phyloP scores from a whole-genome alignment of 768 basidiomycete species.

The Amanita muscaria region DNA sequence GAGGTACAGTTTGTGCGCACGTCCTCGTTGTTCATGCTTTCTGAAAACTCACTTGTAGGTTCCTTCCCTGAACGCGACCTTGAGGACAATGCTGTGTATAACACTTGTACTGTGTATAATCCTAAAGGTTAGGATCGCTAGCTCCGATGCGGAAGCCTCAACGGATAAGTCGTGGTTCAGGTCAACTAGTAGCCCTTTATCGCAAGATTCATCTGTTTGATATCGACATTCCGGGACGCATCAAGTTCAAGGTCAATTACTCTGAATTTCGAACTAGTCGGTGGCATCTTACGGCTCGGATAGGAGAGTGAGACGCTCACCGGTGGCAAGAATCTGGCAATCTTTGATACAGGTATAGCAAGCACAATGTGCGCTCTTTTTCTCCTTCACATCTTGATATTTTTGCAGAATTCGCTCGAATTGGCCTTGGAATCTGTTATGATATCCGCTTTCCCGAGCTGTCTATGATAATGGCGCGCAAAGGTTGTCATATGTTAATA shows the following conservation, averaged over 20 bases:
- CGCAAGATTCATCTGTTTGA: constrained; percentile 97
- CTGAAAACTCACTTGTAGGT: no score
- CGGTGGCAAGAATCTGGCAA: constrained; percentile 63
- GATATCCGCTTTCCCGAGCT: constrained; percentile 94
- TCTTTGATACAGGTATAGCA: constrained; percentile 75
- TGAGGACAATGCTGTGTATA: constrained; percentile 65
- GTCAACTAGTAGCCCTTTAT: constrained; percentile 79
- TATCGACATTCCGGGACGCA: constrained; percentile 91
- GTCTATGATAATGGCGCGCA: constrained; percentile 81
- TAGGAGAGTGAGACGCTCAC: constrained; percentile 87
- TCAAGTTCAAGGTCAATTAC: constrained; percentile 66
- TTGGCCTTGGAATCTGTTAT: constrained; percentile 95
- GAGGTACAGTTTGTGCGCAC: constrained; percentile 57
- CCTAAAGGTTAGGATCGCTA: constrained; percentile 48
- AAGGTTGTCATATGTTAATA: constrained; percentile 81
- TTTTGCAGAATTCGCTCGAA: constrained; percentile 80
- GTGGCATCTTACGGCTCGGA: constrained; percentile 7
- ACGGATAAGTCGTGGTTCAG: constrained; percentile 28
- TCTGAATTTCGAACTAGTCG: not conserved
- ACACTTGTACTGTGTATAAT: constrained; percentile 88
- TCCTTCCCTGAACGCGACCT: constrained; percentile 84
- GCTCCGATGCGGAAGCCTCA: no score
- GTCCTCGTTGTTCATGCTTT: no score
- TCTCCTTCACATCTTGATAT: not conserved
- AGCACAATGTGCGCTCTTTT: not conserved